Evolutionary conservation across 495 filamentous ascomycete species (phyloP), one percentile per base, ranked within the genome.

Genomic region (Lasiosphaeria hispida): DNA sequence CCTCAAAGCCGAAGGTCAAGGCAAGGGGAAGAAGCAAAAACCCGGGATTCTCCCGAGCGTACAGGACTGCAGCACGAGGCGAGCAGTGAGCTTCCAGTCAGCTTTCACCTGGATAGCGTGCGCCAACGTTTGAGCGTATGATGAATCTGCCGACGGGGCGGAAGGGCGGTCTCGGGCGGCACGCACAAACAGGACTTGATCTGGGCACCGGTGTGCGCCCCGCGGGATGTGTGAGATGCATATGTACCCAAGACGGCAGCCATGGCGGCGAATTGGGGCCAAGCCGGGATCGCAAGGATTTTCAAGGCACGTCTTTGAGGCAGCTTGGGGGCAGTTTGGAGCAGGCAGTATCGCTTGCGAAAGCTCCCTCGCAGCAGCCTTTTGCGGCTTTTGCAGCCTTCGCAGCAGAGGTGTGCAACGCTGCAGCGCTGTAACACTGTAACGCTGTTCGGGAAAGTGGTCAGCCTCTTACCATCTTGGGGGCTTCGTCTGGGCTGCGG

Each of bases 191-290:
- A 15, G 38, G 18, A 23, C 41, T 48, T 36, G 53, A 48, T 47
- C 53, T 48, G 53, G 53, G 41, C 42, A 47, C 41, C 42, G 53
- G 42, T 55, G 41, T 47, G 17, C 41, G 23, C 23, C 19, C 14
- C 23, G 39, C 53, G 53, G 53, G 41, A 55, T 45, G 53, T 36
- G 14, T 13, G 23, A 40, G 23, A 55, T 45, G 49, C 33, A 55
- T 47, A 9, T 48, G 14, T 55, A 45, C 53, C 53, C 37, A 48
- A 48, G 49, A 39, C 36, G 35, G 35, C 35, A 23, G 17, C 43
- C n/a, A 47, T 47, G 17, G 11, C 43, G 9, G 43, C 43, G 43
- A 47, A 47, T 47, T 14, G 43, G 49, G 49, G 33, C 14, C 11
- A 34, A 8, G 18, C 49, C 49, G 15, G 36, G 33, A 15, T 14